Percentiles rank a stretch among this genome's conserved stretches.
phyloP scores from a whole-genome alignment of 1,139 yeast species.

The Debaryomyces singareniensis region DNA sequence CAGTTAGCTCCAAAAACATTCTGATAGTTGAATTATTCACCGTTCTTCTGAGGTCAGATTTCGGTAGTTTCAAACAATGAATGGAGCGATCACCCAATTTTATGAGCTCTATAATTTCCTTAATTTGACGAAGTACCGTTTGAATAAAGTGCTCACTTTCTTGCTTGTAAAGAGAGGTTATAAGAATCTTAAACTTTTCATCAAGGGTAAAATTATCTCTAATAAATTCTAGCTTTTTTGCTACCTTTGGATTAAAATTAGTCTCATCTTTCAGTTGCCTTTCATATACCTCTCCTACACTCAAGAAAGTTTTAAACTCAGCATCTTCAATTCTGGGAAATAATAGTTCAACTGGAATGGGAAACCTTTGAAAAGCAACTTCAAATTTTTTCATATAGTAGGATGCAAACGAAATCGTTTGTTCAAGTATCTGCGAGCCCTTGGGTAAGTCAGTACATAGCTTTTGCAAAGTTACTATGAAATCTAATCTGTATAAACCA shows the following conservation, averaged over 20 bases:
- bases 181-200: conserved; percentile 37
- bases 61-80: conserved; percentile 11
- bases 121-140: conserved; percentile 26
- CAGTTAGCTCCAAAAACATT: conserved; percentile 23
- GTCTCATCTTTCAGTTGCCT: conserved; percentile 14
- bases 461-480: conserved; percentile 42
- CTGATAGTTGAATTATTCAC: conserved; percentile 33
- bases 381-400: conserved; percentile 64
- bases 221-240: conserved; percentile 34
- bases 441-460: conserved; percentile 27
- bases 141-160: conserved; percentile 35
- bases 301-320: conserved; percentile 29
- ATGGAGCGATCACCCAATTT: conserved; percentile 6
- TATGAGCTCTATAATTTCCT: conserved; percentile 17
- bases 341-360: conserved; percentile 64
- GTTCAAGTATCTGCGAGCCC: conserved; percentile 40
- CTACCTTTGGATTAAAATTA: conserved; percentile 18
- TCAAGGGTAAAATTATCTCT: conserved; percentile 24
- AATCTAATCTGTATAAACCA: conserved; percentile 66
- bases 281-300: conserved; percentile 45
- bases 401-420: conserved; percentile 59
- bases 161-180: conserved; percentile 43
- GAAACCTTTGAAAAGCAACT: conserved; percentile 38
- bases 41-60: conserved; percentile 18
- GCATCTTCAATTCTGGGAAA: conserved; percentile 55